These are phyloP conservation scores for Quercus glauca DNA, from an alignment of 306 rosid species.

Conservation along the genomic window DNA sequence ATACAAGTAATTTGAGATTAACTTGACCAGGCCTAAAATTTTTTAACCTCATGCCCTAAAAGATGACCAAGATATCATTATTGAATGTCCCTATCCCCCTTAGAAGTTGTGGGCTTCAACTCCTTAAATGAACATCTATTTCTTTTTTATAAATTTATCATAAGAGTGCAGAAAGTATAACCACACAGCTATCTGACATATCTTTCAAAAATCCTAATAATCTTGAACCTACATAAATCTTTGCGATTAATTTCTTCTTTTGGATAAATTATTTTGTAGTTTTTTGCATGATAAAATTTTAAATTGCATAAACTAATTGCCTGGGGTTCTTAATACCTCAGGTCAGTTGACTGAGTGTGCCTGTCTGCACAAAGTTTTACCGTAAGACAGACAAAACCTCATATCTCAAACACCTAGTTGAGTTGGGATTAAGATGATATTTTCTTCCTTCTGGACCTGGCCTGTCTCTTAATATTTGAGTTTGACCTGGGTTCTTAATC, in stretches of 20 bases:
- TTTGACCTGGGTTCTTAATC: no score
- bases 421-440: not conserved
- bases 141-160: not conserved
- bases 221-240: not conserved
- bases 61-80: not conserved
- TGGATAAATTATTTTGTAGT: not conserved
- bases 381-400: not conserved
- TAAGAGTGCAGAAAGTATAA: not conserved
- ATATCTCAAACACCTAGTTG: not conserved
- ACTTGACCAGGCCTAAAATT: not conserved
- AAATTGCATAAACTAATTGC: not conserved
- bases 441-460: not conserved
- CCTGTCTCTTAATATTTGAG: not conserved
- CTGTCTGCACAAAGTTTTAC: not conserved
- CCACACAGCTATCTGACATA: not conserved
- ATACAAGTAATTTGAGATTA: not conserved
- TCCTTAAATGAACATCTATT: constrained; percentile 7
- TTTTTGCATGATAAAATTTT: not conserved
- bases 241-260: not conserved
- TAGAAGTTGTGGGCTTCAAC: not conserved
- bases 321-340: not conserved
- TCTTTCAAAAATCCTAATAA: not conserved
- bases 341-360: not conserved
- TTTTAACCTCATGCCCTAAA: not conserved
- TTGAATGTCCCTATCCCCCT: not conserved